phyloP scores from a whole-genome alignment of 176 grass and related monocot species.

The Oryza meridionalis region DNA sequence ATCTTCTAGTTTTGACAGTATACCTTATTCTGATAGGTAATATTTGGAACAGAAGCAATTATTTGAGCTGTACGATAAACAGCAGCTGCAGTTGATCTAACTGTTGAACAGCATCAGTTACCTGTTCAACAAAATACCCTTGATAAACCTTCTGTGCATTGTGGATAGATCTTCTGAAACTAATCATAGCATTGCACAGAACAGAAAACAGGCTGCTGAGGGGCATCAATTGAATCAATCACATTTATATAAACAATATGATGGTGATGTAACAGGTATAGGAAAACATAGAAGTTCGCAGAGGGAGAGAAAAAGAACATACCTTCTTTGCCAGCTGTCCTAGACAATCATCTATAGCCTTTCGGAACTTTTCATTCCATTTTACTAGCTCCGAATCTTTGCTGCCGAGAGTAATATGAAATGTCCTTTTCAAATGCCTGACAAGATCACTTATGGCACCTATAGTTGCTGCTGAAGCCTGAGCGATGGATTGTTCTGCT shows the following conservation, averaged over 20 bases:
- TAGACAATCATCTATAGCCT: constrained; percentile 85
- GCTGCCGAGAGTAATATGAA: constrained; percentile 84
- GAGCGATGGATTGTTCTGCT: constrained; percentile 76
- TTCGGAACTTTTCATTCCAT: constrained; percentile 76
- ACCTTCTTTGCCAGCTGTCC: constrained; percentile 96
- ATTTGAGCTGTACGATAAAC: constrained; percentile 98
- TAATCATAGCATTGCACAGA: constrained; percentile 20
- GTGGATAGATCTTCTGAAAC: constrained; percentile 7
- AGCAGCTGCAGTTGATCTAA: constrained; percentile 88
- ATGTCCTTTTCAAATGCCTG: constrained; percentile 88
- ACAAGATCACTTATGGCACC: constrained; percentile 97
- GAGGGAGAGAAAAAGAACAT: constrained; percentile 31
- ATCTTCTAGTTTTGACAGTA: constrained; percentile 17
- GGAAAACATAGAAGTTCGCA: constrained; percentile 29
- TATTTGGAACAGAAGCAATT: constrained; percentile 94
- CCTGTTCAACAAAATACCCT: constrained; percentile 59
- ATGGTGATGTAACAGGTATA: constrained; percentile 22
- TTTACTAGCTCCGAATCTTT: constrained; percentile 69
- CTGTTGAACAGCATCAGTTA: constrained; percentile 95
- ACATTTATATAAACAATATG: constrained; percentile 17
- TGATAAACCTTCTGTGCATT: constrained; percentile 35
- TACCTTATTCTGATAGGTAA: constrained; percentile 96
- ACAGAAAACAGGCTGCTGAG: constrained; percentile 7
- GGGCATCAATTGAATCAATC: constrained; percentile 26
- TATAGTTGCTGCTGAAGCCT: constrained; percentile 81